phyloP scores from a whole-genome alignment of 2,329 filamentous ascomycete genomes.

The Onygenales sp. region DNA sequence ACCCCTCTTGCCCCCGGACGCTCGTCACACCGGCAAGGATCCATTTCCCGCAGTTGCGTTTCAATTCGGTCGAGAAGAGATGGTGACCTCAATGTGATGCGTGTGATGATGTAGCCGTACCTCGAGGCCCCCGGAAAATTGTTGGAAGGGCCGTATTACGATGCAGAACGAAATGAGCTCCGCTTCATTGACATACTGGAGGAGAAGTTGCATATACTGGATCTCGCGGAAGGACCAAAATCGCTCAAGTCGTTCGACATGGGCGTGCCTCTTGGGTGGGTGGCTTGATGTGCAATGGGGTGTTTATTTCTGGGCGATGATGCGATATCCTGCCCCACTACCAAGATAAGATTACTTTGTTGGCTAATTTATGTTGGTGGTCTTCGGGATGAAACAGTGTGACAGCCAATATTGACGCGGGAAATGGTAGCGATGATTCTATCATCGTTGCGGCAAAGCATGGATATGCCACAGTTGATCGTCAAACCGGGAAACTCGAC shows the following conservation, averaged over 20 bases:
- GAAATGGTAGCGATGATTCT: neutral
- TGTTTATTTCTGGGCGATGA: neutral
- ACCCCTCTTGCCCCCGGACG: neutral
- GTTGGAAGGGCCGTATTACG: constrained; percentile 33
- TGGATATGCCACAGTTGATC: constrained; percentile 70
- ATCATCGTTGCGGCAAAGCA: constrained; percentile 70
- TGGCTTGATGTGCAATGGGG: neutral
- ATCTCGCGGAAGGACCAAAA: constrained; percentile 52
- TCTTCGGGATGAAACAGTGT: neutral
- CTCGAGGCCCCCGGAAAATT: constrained; percentile 28
- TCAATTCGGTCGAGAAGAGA: neutral
- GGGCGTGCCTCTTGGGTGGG: constrained; percentile 44
- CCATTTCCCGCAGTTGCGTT: neutral
- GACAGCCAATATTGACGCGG: neutral
- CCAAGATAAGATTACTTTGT: too few relatives aligned
- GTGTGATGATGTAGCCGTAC: constrained; percentile 24
- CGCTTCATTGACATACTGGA: constrained; percentile 62
- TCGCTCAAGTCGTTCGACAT: constrained; percentile 52
- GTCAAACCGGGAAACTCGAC: constrained; percentile 44
- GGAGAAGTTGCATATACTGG: constrained; percentile 61
- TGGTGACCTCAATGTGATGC: neutral
- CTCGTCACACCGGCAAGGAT: too few relatives aligned
- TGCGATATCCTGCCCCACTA: too few relatives aligned
- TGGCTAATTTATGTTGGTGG: too few relatives aligned
- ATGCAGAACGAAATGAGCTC: constrained; percentile 29